Percentiles rank a stretch among this genome's conserved stretches.
These are phyloP conservation scores for Aspergillus sp. DNA, from an alignment of 2,329 filamentous ascomycete genomes.

Conservation along the genomic window DNA sequence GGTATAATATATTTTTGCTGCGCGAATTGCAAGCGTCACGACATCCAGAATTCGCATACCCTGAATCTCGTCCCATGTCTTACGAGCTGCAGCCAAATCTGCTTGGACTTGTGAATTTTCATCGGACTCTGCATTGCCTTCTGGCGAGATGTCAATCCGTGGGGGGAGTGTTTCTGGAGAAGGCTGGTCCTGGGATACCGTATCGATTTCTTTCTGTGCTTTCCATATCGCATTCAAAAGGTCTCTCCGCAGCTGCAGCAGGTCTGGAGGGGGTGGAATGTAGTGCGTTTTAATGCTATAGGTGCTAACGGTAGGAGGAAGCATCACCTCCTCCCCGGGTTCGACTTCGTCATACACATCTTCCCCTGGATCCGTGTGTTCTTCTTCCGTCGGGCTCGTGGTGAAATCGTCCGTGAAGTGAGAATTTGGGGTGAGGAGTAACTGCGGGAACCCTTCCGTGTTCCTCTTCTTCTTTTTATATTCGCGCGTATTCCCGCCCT, in stretches of 20 bases:
- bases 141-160: slow-evolving; percentile 32
- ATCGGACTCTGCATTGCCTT: slow-evolving; percentile 41
- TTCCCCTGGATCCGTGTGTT: slow-evolving; percentile 43
- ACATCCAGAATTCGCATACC: slow-evolving; percentile 91
- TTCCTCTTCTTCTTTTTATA: slow-evolving; percentile 54
- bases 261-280: slow-evolving; percentile 79
- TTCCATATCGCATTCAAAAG: slow-evolving; percentile 67
- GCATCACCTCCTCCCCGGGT: slow-evolving; percentile 71
- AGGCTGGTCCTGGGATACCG: slow-evolving; percentile 30
- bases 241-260: slow-evolving; percentile 72
- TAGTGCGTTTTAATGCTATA: slow-evolving; percentile 84
- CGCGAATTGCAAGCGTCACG: slow-evolving; percentile 90
- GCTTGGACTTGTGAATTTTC: slow-evolving; percentile 35
- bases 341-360: slow-evolving; percentile 61
- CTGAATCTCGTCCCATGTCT: slow-evolving; percentile 81
- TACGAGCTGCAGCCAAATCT: slow-evolving; percentile 36
- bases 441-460: slow-evolving; percentile 39
- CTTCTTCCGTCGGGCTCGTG: slow-evolving; percentile 52
- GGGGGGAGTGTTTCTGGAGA: slow-evolving; percentile 28
- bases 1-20: slow-evolving; percentile 95
- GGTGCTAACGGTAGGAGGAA: slow-evolving; percentile 95
- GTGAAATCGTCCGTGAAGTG: slow-evolving; percentile 44
- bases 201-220: slow-evolving; percentile 66
- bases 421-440: slow-evolving; percentile 41
- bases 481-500: slow-evolving; percentile 80